These are phyloP conservation scores for Jaapia argillacea DNA, from an alignment of 768 basidiomycete genomes.

Conservation along the genomic window DNA sequence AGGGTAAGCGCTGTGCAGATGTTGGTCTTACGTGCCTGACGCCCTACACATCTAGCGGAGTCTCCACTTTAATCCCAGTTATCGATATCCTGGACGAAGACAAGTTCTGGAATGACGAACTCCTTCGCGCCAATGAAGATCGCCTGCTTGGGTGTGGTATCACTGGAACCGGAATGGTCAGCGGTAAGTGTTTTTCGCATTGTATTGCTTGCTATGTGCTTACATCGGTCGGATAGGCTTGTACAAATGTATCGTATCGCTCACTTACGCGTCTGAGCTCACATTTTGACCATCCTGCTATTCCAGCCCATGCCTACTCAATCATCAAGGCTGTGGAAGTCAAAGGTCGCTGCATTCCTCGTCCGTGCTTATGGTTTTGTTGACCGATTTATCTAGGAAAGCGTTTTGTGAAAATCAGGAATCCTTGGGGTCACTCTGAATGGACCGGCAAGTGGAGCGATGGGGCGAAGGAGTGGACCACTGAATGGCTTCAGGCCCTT, in stretches of 20 bases:
- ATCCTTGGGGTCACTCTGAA: constrained; percentile 41
- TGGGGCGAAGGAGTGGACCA: constrained; percentile 47
- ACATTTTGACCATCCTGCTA: no score
- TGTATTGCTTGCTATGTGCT: no score
- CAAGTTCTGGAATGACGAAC: constrained; percentile 45
- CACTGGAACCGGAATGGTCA: no score
- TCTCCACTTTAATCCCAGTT: background rate
- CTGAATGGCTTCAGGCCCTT: constrained; percentile 36
- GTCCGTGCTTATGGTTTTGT: no score
- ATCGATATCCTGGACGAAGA: constrained; percentile 41
- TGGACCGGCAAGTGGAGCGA: constrained; percentile 45
- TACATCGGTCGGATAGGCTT: no score
- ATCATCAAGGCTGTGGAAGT: constrained; percentile 34
- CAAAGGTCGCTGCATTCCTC: background rate
- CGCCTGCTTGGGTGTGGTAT: constrained; percentile 45
- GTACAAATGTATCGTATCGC: no score
- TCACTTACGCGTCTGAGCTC: no score
- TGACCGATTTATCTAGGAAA: constrained; percentile 32
- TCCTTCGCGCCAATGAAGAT: constrained; percentile 38
- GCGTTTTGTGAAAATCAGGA: constrained; percentile 37
- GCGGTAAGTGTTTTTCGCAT: no score
- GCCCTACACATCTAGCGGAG: background rate
- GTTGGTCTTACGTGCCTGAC: background rate
- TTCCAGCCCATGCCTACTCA: constrained; percentile 38
- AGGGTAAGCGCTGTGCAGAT: constrained; percentile 25